Base-by-base conservation (phyloP, 2,329 filamentous ascomycete genomes). In the Alternaria arbusti region DNA sequence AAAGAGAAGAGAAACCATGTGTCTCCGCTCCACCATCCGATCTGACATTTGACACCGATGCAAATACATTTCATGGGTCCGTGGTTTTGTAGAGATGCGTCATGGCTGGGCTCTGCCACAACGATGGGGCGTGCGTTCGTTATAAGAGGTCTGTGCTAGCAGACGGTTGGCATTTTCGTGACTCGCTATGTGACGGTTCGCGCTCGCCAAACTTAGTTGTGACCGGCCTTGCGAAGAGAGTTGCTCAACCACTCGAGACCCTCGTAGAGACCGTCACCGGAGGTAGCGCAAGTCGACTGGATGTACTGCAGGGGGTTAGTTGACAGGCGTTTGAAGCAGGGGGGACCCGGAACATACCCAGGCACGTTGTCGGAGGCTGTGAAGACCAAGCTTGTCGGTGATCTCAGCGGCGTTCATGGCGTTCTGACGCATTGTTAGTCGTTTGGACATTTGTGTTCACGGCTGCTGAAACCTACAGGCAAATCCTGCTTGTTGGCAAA, bases 321-420 rank as follows among this genome's bases (percentile, higher is more conserved):
- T 47, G 20, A 23, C 15, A n/a, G n/a, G 30, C 44, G 13, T 23
- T 15, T 13, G 26, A 51, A 55, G 28, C 28, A 43, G 49, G 23
- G 47, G 61, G 11, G 36, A 46, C 40, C 49, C 55, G 47, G 25
- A 69, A 86, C 94, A 83, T 94, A 99, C 96, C 96, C 96, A 99
- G 79, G 93, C 92, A 84, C 96, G 94, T 87, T 97, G 93, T 89
- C 94, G 93, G 89, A 99, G 88, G 86, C 93, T 96, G 90, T 98
- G 95, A 79, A 99, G 94, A 81, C 96, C 96, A 84, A 99, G 93
- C 90, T 98, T 97, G 87, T 99, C 95, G 84, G 96, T 99, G 84
- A 99, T 98, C 87, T 99, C 96, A 81, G 96, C 95, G 79, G 96
- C 95, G 86, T 97, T 97, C 96, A 98, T 98, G 84, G 96, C 96